Evolutionary conservation across 306 rosid genomes (phyloP).

Genomic region (Alnus rubra): DNA sequence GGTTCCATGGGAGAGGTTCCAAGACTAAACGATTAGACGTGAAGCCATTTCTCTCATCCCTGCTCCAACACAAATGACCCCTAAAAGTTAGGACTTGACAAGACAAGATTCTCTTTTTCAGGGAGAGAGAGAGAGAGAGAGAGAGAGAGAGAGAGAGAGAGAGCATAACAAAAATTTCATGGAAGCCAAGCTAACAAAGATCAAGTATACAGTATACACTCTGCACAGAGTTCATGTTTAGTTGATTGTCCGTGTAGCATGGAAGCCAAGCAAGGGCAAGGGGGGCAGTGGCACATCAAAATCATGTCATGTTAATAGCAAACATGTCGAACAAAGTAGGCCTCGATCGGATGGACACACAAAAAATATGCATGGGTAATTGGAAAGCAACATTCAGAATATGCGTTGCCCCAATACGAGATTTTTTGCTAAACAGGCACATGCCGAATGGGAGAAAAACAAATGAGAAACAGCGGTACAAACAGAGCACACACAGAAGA

Average conservation of each 20-base stretch:
- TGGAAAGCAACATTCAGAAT: background rate
- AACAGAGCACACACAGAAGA: too few relatives aligned
- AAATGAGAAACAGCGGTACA: background rate
- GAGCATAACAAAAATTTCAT: background rate
- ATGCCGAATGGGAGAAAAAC: background rate
- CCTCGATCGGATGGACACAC: too few relatives aligned
- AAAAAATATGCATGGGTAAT: background rate
- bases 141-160: too few relatives aligned
- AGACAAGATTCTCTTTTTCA: background rate
- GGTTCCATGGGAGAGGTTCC: background rate
- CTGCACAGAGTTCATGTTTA: background rate
- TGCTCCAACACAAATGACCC: background rate
- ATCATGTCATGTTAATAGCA: background rate
- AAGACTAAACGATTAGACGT: too few relatives aligned
- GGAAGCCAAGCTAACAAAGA: background rate
- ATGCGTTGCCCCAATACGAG: background rate
- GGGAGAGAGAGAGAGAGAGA: too few relatives aligned
- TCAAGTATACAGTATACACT: too few relatives aligned
- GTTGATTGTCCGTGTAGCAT: background rate
- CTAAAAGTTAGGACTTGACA: background rate
- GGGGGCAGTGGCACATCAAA: background rate
- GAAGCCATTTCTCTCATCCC: background rate
- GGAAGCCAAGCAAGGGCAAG: background rate
- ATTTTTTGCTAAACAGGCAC: background rate
- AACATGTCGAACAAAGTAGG: background rate